Base-by-base conservation (phyloP, 805 yeast species). In the Starmerella tilneyi region DNA sequence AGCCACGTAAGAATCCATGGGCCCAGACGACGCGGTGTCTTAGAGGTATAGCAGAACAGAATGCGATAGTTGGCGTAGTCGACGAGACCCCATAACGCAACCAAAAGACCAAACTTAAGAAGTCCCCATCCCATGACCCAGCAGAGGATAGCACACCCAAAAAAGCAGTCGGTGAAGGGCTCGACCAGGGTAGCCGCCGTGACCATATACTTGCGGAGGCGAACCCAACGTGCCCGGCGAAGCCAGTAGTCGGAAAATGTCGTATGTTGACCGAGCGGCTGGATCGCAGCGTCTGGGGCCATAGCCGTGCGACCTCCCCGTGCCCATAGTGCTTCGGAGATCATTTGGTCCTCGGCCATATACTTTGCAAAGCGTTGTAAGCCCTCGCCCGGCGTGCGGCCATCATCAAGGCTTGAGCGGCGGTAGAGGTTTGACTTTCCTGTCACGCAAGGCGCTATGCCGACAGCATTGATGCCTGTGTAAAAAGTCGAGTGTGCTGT, bases 331-430 rank as follows among this genome's bases (percentile, higher is more conserved):
- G 85, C 83, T 40, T 83, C 84, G 5, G 84, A 94, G 50, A 85
- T 85, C 94, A 84, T 82, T 61, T 85, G 85, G 61, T 85, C 96
- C 59, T 85, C 96, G 5, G 94, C 94, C 57, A 85, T 85, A 59
- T 79, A 86, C 46, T 77, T 68, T 7, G 94, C 77, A 61, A 86
- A 85, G 46, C 76, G 75, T 42, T 77, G 70, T 34, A 86, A 68
- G 0, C 89, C 82, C 15, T 45, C 49, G 15, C 61, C 63, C 6
- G 41, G 36, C 2, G 42, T 43, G 0, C 48, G 37, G 7, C 49
- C 50, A n/a, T 30, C 37, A 15, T 64, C 59, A 21, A 84, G 63
- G 44, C 74, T 81, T 0, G 83, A 74, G 36, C 76, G 68, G 17
- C 88, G 68, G 61, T 82, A 86, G 42, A 85, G 54, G 57, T 85